Percentiles rank a stretch among this genome's conserved stretches.
phyloP scores from a whole-genome alignment of 169 alveolate genomes.

The Eimeria maxima region DNA sequence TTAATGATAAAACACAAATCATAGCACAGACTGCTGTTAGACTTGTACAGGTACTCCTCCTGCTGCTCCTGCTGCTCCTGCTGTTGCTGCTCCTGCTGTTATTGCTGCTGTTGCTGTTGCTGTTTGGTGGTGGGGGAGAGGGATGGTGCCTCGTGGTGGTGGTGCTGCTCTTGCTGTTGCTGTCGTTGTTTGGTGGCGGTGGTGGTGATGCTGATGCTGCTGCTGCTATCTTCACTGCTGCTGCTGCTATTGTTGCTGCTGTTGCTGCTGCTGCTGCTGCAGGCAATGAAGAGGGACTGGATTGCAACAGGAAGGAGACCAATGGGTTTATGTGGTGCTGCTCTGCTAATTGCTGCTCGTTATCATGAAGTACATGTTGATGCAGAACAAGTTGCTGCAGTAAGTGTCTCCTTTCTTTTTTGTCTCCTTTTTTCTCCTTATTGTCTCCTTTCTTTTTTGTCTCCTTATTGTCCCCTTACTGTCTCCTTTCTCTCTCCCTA shows the following conservation, averaged over 20 bases:
- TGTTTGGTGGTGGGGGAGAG: too few species aligned
- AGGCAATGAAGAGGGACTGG: slow-evolving; percentile 99
- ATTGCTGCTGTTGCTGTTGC: slow-evolving; percentile 6
- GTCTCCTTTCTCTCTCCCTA: too few species aligned
- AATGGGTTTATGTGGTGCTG: slow-evolving; percentile 99
- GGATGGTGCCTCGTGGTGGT: neutral
- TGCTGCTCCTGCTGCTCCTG: neutral
- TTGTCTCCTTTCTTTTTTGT: neutral
- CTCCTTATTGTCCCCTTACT: neutral
- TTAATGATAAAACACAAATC: slow-evolving; percentile 95
- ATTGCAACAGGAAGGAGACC: slow-evolving; percentile 99
- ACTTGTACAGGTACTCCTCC: slow-evolving; percentile 91
- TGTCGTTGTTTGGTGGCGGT: neutral
- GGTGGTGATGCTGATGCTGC: neutral
- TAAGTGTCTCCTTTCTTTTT: neutral
- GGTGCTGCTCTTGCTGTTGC: slow-evolving; percentile 57
- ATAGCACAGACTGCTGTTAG: slow-evolving; percentile 97
- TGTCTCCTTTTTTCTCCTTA: neutral
- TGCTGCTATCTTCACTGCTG: neutral
- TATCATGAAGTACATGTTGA: slow-evolving; percentile 95
- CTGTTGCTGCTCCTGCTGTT: slow-evolving; percentile 15
- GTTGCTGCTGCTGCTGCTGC: slow-evolving; percentile 18
- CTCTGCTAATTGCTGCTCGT: slow-evolving; percentile 98
- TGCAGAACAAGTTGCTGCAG: slow-evolving; percentile 81
- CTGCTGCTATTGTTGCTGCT: slow-evolving; percentile 38